These are phyloP conservation scores for Amphibolis antarctica DNA, from an alignment of 106 monocot genomes.

Conservation along the genomic window DNA sequence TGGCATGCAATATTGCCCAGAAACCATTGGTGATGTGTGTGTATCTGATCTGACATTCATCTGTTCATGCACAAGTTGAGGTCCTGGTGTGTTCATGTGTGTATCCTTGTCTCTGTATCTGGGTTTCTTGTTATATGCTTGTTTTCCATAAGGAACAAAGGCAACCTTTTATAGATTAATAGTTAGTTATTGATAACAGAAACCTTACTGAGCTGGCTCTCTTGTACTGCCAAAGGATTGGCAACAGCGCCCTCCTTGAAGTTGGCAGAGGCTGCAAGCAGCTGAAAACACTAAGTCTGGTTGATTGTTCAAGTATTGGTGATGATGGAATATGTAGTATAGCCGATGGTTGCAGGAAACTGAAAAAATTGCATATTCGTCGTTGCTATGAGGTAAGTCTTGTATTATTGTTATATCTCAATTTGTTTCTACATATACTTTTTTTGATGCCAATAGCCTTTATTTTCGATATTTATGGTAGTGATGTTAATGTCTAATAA, in stretches of 20 bases:
- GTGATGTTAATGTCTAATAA: too few relatives aligned
- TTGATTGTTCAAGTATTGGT: conserved; percentile 67
- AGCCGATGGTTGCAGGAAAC: conserved; percentile 68
- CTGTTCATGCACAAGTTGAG: too few relatives aligned
- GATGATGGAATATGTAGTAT: conserved; percentile 67
- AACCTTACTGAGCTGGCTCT: conserved; percentile 58
- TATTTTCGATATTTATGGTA: too few relatives aligned
- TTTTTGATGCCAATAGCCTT: too few relatives aligned
- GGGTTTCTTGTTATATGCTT: background rate
- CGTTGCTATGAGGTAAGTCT: conserved; percentile 80
- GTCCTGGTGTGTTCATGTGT: too few relatives aligned
- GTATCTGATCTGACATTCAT: too few relatives aligned
- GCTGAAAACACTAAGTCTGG: conserved; percentile 67
- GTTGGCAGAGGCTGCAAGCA: conserved; percentile 73
- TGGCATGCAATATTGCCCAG: too few relatives aligned
- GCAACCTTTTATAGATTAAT: background rate
- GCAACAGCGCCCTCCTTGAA: conserved; percentile 62
- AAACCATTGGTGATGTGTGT: too few relatives aligned
- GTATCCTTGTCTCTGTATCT: too few relatives aligned
- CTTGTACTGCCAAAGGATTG: conserved; percentile 82
- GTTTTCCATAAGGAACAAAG: background rate
- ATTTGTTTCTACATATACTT: too few relatives aligned
- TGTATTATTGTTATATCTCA: background rate
- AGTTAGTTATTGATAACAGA: conserved; percentile 20
- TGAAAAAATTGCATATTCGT: conserved; percentile 77